Conservation (phyloP, 805 yeast genomes). For the Cyberlindnera mrakii region DNA sequence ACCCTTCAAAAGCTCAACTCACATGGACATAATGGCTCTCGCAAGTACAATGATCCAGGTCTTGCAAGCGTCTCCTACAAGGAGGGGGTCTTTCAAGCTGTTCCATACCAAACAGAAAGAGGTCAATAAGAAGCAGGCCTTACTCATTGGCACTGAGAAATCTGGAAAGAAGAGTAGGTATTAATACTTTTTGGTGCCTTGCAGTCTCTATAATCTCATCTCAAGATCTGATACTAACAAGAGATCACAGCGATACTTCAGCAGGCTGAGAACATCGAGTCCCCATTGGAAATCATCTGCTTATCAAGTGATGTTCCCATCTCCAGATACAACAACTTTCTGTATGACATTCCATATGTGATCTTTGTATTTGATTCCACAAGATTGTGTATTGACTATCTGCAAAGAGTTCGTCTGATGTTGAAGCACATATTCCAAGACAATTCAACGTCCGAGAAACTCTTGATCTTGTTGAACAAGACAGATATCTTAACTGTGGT, state of each 20-base stretch:
- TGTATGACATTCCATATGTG: constrained; percentile 13
- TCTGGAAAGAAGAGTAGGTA: constrained; percentile 17
- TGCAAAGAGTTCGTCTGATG: constrained; percentile 5
- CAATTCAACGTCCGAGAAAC: constrained; percentile 4
- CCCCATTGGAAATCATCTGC: constrained; percentile 15
- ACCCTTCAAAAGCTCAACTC: neutral
- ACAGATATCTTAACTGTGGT: constrained; percentile 9
- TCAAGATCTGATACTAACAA: constrained; percentile 2
- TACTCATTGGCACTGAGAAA: constrained; percentile 14
- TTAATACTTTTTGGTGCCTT: neutral
- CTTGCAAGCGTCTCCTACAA: constrained; percentile 14
- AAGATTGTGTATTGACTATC: constrained; percentile 7
- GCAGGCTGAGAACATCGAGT: constrained; percentile 7
- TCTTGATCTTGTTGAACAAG: constrained; percentile 18
- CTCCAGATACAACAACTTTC: constrained; percentile 15
- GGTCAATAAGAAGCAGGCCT: constrained; percentile 4
- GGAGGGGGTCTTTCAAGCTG: constrained; percentile 4
- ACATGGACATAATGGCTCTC: neutral
- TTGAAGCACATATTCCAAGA: constrained; percentile 3
- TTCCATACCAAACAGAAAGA: constrained; percentile 1
- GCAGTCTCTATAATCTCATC: neutral
- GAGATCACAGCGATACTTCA: constrained; percentile 8
- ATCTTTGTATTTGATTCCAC: constrained; percentile 20
- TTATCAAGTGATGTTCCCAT: constrained; percentile 16
- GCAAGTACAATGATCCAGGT: constrained; percentile 13